Conservation (phyloP, 1,284 basidiomycete species). For the Earliella scabrosa region DNA sequence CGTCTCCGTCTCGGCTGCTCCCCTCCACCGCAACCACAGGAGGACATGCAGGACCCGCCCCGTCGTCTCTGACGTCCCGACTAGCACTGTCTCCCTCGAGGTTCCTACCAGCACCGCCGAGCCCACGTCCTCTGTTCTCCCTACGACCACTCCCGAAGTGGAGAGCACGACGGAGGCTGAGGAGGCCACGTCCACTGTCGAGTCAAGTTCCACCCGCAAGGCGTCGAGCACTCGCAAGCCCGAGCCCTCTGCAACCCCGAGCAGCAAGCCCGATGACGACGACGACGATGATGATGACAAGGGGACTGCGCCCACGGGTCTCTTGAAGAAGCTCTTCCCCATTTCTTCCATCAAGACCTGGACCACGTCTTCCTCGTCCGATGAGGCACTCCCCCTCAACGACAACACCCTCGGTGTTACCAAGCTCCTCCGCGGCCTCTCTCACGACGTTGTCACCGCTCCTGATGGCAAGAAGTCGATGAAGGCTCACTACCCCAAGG, state of each 20-base stretch:
- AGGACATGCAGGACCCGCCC: slow-evolving; percentile 18
- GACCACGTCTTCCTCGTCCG: slow-evolving; percentile 42
- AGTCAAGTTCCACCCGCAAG: slow-evolving; percentile 6
- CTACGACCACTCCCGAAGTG: neutral
- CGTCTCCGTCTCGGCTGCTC: slow-evolving; percentile 25
- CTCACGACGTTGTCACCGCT: slow-evolving; percentile 46
- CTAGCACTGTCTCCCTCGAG: neutral
- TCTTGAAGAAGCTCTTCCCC: slow-evolving; percentile 48
- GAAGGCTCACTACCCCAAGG: slow-evolving; percentile 58
- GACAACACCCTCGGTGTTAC: slow-evolving; percentile 50
- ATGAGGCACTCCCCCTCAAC: slow-evolving; percentile 42
- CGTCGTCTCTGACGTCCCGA: neutral
- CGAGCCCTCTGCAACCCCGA: slow-evolving; percentile 6
- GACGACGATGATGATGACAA: neutral
- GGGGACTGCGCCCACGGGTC: neutral
- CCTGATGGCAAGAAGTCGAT: slow-evolving; percentile 54
- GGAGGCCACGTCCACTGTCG: slow-evolving; percentile 8
- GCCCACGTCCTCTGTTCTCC: slow-evolving; percentile 3
- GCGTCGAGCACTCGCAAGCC: neutral
- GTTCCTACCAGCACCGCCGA: slow-evolving; percentile 1
- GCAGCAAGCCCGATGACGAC: neutral
- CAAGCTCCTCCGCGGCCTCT: slow-evolving; percentile 39
- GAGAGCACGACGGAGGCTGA: neutral
- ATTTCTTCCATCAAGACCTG: slow-evolving; percentile 41
- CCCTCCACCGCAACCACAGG: slow-evolving; percentile 8